These are phyloP conservation scores for Aspergillus alliaceus DNA, from an alignment of 2,329 filamentous ascomycete species.

Conservation along the genomic window DNA sequence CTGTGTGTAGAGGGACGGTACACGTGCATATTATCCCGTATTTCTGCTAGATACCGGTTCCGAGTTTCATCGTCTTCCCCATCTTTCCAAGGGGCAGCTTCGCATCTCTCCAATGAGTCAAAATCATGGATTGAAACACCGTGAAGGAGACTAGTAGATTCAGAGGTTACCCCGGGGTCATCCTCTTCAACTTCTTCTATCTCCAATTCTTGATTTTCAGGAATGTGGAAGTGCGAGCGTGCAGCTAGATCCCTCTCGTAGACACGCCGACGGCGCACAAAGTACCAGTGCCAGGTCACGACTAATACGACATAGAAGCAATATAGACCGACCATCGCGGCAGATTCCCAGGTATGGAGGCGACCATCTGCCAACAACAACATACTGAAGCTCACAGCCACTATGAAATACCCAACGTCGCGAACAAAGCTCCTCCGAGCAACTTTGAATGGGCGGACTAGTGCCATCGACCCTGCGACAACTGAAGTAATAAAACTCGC, in stretches of 20 bases:
- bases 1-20: slow-evolving; percentile 67
- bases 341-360: slow-evolving; percentile 85
- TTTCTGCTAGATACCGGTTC: slow-evolving; percentile 69
- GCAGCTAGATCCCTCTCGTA: slow-evolving; percentile 69
- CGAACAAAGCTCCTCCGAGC: slow-evolving; percentile 85
- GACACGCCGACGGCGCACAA: slow-evolving; percentile 61
- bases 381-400: slow-evolving; percentile 84
- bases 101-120: slow-evolving; percentile 58
- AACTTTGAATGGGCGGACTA: slow-evolving; percentile 93
- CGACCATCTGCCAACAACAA: slow-evolving; percentile 81
- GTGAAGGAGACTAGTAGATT: slow-evolving; percentile 46
- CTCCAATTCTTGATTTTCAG: slow-evolving; percentile 59
- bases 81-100: slow-evolving; percentile 47
- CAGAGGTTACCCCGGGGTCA: slow-evolving; percentile 47
- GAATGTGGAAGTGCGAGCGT: slow-evolving; percentile 70
- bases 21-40: slow-evolving; percentile 91
- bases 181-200: slow-evolving; percentile 59
- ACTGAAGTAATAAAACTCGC: slow-evolving; percentile 96
- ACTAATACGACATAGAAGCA: slow-evolving; percentile 85
- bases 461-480: slow-evolving; percentile 93
- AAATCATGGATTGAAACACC: slow-evolving; percentile 63
- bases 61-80: slow-evolving; percentile 57
- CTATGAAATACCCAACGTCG: slow-evolving; percentile 88
- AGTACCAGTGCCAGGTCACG: slow-evolving; percentile 88
- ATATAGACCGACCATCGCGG: slow-evolving; percentile 88